These are phyloP conservation scores for Posidonia australis DNA, from an alignment of 106 monocot genomes.

Conservation along the genomic window DNA sequence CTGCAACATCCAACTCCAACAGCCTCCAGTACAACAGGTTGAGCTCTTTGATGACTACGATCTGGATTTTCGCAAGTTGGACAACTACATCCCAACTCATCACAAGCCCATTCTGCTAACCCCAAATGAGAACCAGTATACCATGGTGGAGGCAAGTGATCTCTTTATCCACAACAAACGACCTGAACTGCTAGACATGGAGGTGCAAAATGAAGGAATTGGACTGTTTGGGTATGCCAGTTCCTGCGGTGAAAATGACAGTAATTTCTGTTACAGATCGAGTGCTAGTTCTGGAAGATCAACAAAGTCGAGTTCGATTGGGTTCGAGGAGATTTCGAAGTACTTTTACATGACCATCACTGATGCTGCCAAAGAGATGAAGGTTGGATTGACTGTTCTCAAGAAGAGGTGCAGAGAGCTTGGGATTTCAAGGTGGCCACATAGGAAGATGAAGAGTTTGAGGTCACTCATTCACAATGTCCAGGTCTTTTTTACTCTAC, in stretches of 20 bases:
- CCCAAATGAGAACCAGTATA: neutral
- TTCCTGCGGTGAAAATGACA: neutral
- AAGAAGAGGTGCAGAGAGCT: slow-evolving; percentile 79
- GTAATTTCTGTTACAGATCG: neutral
- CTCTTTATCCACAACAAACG: neutral
- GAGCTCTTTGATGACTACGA: neutral
- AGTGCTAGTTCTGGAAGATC: neutral
- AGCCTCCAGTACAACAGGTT: neutral
- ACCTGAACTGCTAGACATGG: too few species aligned
- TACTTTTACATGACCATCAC: slow-evolving; percentile 83
- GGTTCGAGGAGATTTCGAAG: slow-evolving; percentile 41
- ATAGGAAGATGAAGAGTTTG: slow-evolving; percentile 30
- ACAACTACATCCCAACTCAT: neutral
- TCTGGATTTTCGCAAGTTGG: neutral
- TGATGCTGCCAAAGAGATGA: slow-evolving; percentile 62
- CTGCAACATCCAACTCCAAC: neutral
- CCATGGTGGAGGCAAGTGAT: neutral
- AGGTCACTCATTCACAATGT: neutral
- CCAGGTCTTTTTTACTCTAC: neutral
- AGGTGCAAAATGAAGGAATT: too few species aligned
- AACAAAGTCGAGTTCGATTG: slow-evolving; percentile 30
- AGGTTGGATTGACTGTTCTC: slow-evolving; percentile 61
- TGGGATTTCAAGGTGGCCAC: slow-evolving; percentile 78
- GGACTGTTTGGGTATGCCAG: too few species aligned
- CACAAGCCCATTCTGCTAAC: neutral